phyloP scores from a whole-genome alignment of 1,284 basidiomycete genomes.

The Cryptococcus hybrid region DNA sequence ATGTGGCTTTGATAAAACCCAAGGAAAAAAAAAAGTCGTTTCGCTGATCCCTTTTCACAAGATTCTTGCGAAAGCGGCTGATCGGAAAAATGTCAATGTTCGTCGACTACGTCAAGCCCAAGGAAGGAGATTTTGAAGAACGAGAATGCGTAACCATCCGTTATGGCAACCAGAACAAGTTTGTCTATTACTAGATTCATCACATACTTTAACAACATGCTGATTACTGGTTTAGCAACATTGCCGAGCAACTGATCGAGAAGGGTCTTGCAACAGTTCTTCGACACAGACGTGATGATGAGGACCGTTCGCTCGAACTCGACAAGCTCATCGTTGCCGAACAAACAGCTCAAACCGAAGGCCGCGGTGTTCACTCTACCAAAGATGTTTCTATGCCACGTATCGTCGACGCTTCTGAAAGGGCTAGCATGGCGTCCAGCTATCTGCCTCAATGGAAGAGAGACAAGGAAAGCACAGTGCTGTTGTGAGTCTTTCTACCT shows the following conservation, averaged over 20 bases:
- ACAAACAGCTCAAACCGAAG: slow-evolving; percentile 72
- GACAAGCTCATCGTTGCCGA: slow-evolving; percentile 95
- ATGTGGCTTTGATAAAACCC: slow-evolving; percentile 20
- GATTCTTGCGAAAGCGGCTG: slow-evolving; percentile 83
- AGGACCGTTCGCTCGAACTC: slow-evolving; percentile 89
- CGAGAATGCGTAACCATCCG: slow-evolving; percentile 86
- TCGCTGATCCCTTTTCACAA: not conserved
- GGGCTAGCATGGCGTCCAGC: slow-evolving; percentile 58
- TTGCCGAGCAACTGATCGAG: slow-evolving; percentile 89
- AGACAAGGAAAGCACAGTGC: slow-evolving; percentile 72
- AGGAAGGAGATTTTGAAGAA: slow-evolving; percentile 89
- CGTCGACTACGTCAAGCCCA: slow-evolving; percentile 88
- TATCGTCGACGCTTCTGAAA: slow-evolving; percentile 85
- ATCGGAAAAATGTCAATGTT: slow-evolving; percentile 83
- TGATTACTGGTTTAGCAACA: slow-evolving; percentile 59
- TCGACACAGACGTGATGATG: slow-evolving; percentile 90
- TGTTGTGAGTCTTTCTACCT: slow-evolving; percentile 52
- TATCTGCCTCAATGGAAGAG: slow-evolving; percentile 93
- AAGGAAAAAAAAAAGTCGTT: too few species aligned
- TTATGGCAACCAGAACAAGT: slow-evolving; percentile 75
- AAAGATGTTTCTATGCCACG: slow-evolving; percentile 69
- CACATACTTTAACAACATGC: not conserved
- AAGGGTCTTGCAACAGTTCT: slow-evolving; percentile 88
- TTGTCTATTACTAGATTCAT: slow-evolving; percentile 21
- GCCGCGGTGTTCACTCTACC: slow-evolving; percentile 86